phyloP scores from a whole-genome alignment of 106 monocot genomes.

The Hemerocallis citrina region DNA sequence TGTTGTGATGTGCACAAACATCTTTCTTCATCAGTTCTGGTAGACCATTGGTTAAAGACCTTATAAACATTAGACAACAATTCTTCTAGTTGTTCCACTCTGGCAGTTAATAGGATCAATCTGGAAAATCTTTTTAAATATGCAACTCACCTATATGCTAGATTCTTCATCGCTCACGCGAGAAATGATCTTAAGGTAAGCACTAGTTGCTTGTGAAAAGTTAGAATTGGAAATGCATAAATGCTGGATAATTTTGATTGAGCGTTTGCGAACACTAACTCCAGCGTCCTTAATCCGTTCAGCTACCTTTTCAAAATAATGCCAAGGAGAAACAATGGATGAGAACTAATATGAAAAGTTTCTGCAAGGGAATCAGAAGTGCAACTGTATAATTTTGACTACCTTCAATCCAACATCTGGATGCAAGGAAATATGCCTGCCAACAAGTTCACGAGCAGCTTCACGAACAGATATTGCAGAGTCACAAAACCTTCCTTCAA shows the following conservation, averaged over 20 bases:
- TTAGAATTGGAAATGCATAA: conserved; percentile 70
- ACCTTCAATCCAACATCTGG: conserved; percentile 99
- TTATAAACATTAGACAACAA: too few relatives aligned
- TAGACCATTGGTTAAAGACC: too few relatives aligned
- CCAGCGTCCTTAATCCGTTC: conserved; percentile 98
- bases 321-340: conserved; percentile 11
- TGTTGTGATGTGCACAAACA: too few relatives aligned
- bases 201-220: conserved; percentile 60
- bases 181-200: conserved; percentile 95
- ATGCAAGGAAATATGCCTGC: conserved; percentile 96
- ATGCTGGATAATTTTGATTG: conserved; percentile 92
- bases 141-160: conserved; percentile 68
- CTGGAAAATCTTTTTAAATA: background rate
- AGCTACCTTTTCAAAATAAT: conserved; percentile 97
- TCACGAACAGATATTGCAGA: conserved; percentile 97
- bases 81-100: background rate
- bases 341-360: background rate
- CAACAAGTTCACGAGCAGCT: conserved; percentile 99
- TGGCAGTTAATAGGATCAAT: background rate
- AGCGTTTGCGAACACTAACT: conserved; percentile 93
- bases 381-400: conserved; percentile 3
- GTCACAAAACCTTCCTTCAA: conserved; percentile 99
- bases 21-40: too few relatives aligned
- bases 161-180: conserved; percentile 98
- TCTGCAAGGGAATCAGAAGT: background rate